phyloP scores from a whole-genome alignment of 768 basidiomycete species.

The Sarcodon sp. region DNA sequence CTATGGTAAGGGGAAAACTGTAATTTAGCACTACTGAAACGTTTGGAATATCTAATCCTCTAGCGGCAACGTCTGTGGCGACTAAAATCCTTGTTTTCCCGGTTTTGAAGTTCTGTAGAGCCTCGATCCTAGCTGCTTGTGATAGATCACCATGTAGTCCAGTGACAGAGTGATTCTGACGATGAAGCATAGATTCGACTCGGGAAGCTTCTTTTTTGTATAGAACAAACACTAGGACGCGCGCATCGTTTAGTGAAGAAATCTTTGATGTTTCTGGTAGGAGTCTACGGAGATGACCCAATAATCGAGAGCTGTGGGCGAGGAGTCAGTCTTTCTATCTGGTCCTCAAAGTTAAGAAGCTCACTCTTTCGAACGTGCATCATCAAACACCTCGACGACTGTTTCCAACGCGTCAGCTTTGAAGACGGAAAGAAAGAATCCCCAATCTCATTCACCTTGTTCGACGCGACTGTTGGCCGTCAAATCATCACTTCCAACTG shows the following conservation, averaged over 20 bases:
- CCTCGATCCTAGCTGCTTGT: slow-evolving; percentile 72
- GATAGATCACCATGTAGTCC: slow-evolving; percentile 88
- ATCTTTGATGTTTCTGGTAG: slow-evolving; percentile 49
- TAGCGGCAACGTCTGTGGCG: slow-evolving; percentile 94
- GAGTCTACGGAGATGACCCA: slow-evolving; percentile 39
- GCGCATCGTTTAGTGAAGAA: slow-evolving; percentile 38
- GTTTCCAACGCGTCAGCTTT: background rate
- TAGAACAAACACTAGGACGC: slow-evolving; percentile 84
- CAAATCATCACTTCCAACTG: slow-evolving; percentile 91
- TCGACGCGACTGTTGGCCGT: slow-evolving; percentile 91
- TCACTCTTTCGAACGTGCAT: slow-evolving; percentile 77
- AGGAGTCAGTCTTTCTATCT: background rate
- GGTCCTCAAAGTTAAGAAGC: slow-evolving; percentile 14
- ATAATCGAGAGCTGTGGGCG: slow-evolving; percentile 41
- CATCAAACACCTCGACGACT: slow-evolving; percentile 84
- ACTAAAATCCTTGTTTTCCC: slow-evolving; percentile 77
- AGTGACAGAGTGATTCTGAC: slow-evolving; percentile 66
- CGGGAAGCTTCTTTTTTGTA: slow-evolving; percentile 97
- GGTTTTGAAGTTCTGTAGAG: slow-evolving; percentile 77
- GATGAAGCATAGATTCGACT: slow-evolving; percentile 67
- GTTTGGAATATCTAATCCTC: slow-evolving; percentile 94
- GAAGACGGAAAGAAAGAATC: background rate
- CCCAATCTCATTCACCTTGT: slow-evolving; percentile 31
- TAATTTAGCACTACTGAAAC: slow-evolving; percentile 93
- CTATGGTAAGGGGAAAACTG: slow-evolving; percentile 94